Base-by-base conservation (phyloP, 2,329 filamentous ascomycete species). In the Pseudonectria foliicola region DNA sequence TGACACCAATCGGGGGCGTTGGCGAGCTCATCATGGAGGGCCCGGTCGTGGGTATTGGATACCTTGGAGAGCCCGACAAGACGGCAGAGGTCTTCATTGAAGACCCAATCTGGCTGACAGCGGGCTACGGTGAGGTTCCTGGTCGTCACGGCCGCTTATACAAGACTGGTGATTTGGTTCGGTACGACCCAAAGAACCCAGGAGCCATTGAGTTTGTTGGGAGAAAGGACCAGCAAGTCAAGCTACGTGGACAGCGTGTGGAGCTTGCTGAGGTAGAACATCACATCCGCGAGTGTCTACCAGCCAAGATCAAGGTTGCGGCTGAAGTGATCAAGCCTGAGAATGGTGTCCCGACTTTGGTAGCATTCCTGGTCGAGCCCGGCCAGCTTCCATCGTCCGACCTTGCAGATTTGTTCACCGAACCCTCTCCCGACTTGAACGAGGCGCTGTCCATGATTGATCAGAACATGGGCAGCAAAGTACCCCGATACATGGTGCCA, bases 211-310 rank as follows among this genome's bases (percentile, higher is more conserved):
- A 69, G 7, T 79, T 76, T 40, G 62, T 80, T 26, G 77, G 78
- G 12, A 68, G 81, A 31, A 80, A 77, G 45, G 80, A 84, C 47
- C 71, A 71, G n/a, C 79, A 80, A 53, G 72, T 82, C 35, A 85
- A 85, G 57, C 60, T 84, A 18, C 66, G 70, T 10, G 84, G 83
- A 16, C 80, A 75, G 44, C 64, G 80, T 35, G 71, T 82, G 33
- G 83, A 80, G 56, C 63, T 79, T 13, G 64, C 66, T 1, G 70
- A 73, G 44, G 69, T 73, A 6, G 70, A 73, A 44, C 64, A 68
- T 36, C 63, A 72, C 39, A 62, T 72, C 37, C 57, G 60, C 10
- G 55, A 59, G n/a, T 62, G 63, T 15, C 52, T 74, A 23, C 66
- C 68, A 1, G 37, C 53, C 0, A 59, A 59, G 3, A 61, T 63